phyloP scores from a whole-genome alignment of 2,329 filamentous ascomycete genomes.

The Teratosphaeria gauchensis region DNA sequence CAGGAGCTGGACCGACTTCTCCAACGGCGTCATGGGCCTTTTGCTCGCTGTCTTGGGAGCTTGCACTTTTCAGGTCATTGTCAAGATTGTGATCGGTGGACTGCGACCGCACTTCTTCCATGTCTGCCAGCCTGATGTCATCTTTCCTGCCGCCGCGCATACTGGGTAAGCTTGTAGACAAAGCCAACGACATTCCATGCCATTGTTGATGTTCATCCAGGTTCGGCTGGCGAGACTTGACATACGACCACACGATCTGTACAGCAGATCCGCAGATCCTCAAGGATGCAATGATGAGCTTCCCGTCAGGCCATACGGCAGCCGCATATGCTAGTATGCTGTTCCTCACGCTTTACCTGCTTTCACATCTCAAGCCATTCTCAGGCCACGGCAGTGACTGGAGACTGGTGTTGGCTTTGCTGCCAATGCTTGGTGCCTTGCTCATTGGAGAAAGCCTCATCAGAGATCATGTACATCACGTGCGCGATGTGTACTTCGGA shows the following conservation, averaged over 20 bases:
- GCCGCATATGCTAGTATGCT: conserved; percentile 64
- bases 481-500: not conserved
- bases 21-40: conserved; percentile 57
- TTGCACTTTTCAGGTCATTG: conserved; percentile 66
- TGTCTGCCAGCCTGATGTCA: conserved; percentile 56
- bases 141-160: conserved; percentile 11
- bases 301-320: conserved; percentile 65
- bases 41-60: conserved; percentile 60
- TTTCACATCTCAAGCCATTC: not conserved
- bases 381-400: not conserved
- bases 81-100: conserved; percentile 67
- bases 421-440: not conserved
- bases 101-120: conserved; percentile 62
- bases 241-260: conserved; percentile 62
- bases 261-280: conserved; percentile 56
- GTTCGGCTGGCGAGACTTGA: conserved; percentile 49
- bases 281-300: conserved; percentile 59
- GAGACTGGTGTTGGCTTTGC: not conserved
- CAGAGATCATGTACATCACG: not conserved
- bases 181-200: conserved; percentile 8
- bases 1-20: not conserved
- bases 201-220: conserved; percentile 23
- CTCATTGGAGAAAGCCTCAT: not conserved
- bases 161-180: conserved; percentile 25
- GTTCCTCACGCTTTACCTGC: conserved; percentile 60